Evolutionary conservation across 345 rosid species (phyloP), one percentile per base, ranked within the genome.

Genomic region (Reutealis trisperma): DNA sequence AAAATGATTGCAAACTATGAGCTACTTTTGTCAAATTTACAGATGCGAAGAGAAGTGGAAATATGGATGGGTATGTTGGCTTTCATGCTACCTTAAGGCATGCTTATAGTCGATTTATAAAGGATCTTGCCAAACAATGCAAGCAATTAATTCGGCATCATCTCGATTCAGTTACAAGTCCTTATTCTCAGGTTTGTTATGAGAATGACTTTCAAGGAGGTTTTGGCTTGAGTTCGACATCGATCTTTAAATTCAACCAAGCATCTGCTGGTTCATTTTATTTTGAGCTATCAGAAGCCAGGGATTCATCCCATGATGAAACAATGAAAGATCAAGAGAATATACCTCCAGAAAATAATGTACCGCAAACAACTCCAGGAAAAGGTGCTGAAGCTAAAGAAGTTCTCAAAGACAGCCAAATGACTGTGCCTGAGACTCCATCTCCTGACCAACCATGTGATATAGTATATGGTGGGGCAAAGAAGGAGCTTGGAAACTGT

Each of bases 371-470:
- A 19, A 93, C 96, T 62, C 96, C 98, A 42, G 98, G 96, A 44
- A 96, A 96, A 87, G 86, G 82, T 73, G 77, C 57, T 8, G 87
- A 82, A 60, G 72, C 78, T 41, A 89, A 85, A 85, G 91, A 83
- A 81, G 89, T 88, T 80, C 87, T 84, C 34, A 79, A 74, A 80
- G 99, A 96, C 78, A 74, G 85, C 78, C 92, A 85, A 71, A 86
- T 96, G 88, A 93, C 98, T 64, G 90, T 93, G 66, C 99, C 99
- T 42, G 99, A 96, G 87, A 96, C 99, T 1, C 99, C 99, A 64
- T 96, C 99, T 74, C 99, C 98, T 41, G 99, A 96, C 44, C 97
- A 91, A 84, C 95, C 98, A 63, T 78, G 91, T 72, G 98, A 93
- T 54, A 61, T 82, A 70, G 78, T 42, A 34, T 84, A 79, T 67